phyloP scores from a whole-genome alignment of 805 yeast genomes.

The Naumovozyma baii region DNA sequence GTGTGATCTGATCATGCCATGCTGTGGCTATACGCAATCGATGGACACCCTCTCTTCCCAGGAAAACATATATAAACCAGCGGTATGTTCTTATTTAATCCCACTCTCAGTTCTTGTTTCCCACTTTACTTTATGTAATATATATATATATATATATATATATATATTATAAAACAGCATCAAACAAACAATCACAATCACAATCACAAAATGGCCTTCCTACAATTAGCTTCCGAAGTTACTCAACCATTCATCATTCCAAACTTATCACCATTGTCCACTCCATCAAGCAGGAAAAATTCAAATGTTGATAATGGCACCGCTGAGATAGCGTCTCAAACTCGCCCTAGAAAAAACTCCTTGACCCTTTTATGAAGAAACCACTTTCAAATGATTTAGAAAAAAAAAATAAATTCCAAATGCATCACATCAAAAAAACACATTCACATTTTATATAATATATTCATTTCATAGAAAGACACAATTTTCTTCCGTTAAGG shows the following conservation, averaged over 20 bases:
- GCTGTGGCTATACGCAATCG: too few relatives aligned
- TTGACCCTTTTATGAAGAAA: conserved; percentile 8
- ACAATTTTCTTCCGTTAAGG: too few relatives aligned
- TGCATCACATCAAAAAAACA: not conserved
- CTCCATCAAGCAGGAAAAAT: conserved; percentile 22
- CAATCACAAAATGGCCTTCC: conserved; percentile 29
- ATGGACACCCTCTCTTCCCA: too few relatives aligned
- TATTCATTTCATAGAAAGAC: not conserved
- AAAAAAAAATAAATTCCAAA: too few relatives aligned
- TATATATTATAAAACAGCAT: not conserved
- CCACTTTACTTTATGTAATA: not conserved
- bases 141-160: not conserved
- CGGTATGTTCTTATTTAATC: too few relatives aligned
- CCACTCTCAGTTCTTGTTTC: not conserved
- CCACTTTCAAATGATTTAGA: not conserved
- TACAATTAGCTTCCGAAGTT: conserved; percentile 46
- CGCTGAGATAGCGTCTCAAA: conserved; percentile 1
- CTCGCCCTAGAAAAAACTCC: conserved; percentile 9
- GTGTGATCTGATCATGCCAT: too few relatives aligned
- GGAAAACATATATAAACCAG: too few relatives aligned
- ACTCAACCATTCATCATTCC: conserved; percentile 57
- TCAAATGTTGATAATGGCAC: conserved; percentile 9
- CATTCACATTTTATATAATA: too few relatives aligned
- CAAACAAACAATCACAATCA: conserved; percentile 4
- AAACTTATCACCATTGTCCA: conserved; percentile 46